A percentile compares a stretch with the other conserved stretches of the same genome.
Conservation (phyloP, 805 yeast species). For the Candida succiphila region DNA sequence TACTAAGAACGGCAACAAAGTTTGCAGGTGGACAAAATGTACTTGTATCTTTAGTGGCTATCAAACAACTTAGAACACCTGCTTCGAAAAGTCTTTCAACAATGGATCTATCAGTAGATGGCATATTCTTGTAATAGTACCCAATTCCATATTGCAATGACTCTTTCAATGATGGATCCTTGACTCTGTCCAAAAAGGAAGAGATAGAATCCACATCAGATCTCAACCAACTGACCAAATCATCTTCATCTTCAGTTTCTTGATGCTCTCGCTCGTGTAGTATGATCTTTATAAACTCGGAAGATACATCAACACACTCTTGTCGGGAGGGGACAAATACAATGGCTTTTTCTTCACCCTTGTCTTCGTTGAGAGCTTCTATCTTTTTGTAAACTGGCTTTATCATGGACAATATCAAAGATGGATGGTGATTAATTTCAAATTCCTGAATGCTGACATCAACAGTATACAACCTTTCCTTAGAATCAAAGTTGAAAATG, state of each 20-base stretch:
- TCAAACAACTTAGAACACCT: conserved; percentile 44
- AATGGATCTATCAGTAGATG: conserved; percentile 36
- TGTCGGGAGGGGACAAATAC: conserved; percentile 52
- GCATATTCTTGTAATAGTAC: conserved; percentile 48
- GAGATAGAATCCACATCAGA: conserved; percentile 29
- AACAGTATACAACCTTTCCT: conserved; percentile 45
- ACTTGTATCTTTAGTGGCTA: conserved; percentile 54
- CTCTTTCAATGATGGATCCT: conserved; percentile 35
- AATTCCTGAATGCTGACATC: conserved; percentile 46
- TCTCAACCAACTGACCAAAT: conserved; percentile 28
- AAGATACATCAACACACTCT: conserved; percentile 42
- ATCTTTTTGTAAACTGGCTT: conserved; percentile 38
- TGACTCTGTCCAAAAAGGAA: conserved; percentile 31
- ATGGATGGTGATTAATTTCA: conserved; percentile 38
- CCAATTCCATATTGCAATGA: conserved; percentile 56
- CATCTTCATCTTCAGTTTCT: conserved; percentile 26
- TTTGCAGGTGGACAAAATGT: conserved; percentile 40
- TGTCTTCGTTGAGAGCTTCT: conserved; percentile 19
- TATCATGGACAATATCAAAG: conserved; percentile 40
- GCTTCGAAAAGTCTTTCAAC: conserved; percentile 42
- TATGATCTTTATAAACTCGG: conserved; percentile 28
- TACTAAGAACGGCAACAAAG: conserved; percentile 56
- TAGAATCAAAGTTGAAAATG: conserved; percentile 62
- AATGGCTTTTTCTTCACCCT: conserved; percentile 25
- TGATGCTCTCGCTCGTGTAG: too few relatives aligned